Conservation (phyloP, 345 rosid genomes). For the Camelina neglecta region DNA sequence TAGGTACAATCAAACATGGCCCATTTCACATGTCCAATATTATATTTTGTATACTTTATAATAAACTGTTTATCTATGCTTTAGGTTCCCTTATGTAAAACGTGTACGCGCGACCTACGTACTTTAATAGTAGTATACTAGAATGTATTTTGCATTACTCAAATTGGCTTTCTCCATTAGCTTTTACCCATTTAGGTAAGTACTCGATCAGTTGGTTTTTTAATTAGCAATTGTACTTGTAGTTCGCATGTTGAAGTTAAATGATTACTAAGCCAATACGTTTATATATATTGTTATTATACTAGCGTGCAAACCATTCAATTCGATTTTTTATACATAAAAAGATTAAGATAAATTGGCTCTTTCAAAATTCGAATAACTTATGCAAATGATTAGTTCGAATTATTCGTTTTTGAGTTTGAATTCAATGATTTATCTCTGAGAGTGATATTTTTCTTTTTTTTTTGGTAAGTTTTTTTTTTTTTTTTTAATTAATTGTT, state of each 20-base stretch:
- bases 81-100: constrained; percentile 28
- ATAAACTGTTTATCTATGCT: constrained; percentile 15
- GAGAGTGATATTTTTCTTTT: too few relatives aligned
- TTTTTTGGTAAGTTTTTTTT: too few relatives aligned
- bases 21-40: constrained; percentile 28
- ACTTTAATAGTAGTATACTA: constrained; percentile 4
- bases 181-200: neutral
- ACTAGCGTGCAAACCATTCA: too few relatives aligned
- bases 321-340: too few relatives aligned
- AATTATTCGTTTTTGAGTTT: too few relatives aligned
- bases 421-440: too few relatives aligned
- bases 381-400: too few relatives aligned
- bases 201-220: neutral
- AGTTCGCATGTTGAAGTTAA: constrained; percentile 3
- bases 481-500: too few relatives aligned
- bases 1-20: constrained; percentile 10
- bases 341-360: too few relatives aligned
- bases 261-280: neutral
- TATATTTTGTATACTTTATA: neutral
- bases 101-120: constrained; percentile 26
- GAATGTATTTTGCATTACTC: neutral
- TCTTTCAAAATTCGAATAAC: too few relatives aligned
- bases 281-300: neutral
- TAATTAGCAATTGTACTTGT: neutral
- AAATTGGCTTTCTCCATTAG: too few relatives aligned